Conservation (phyloP, 1,139 yeast species). For the Magnusiomyces sp. region DNA sequence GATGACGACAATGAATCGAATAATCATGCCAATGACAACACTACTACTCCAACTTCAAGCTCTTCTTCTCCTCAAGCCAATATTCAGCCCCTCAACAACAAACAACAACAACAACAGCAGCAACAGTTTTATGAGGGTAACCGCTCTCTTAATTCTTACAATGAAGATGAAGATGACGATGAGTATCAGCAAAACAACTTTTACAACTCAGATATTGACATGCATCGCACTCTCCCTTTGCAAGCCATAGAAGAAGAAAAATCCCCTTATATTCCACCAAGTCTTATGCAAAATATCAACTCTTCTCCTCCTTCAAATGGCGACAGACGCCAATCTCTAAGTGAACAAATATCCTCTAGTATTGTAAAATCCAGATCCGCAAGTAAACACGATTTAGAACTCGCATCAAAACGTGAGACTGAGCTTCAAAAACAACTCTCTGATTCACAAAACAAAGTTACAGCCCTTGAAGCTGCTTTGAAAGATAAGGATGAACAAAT, state of each 20-base stretch:
- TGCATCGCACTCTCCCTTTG: slow-evolving; percentile 4
- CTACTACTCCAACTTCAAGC: neutral
- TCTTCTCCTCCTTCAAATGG: neutral
- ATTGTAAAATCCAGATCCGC: slow-evolving; percentile 10
- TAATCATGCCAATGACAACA: neutral
- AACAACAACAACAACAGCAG: neutral
- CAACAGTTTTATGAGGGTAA: no score
- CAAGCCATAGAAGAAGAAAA: slow-evolving; percentile 12
- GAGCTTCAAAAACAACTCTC: neutral
- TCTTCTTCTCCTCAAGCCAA: slow-evolving; percentile 5
- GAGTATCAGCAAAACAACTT: no score
- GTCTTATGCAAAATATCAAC: slow-evolving; percentile 5
- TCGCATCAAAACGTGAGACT: neutral
- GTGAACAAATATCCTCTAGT: slow-evolving; percentile 13
- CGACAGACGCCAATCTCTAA: slow-evolving; percentile 13
- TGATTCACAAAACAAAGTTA: neutral
- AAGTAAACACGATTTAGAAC: slow-evolving; percentile 3
- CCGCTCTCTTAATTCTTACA: no score
- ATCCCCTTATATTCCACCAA: slow-evolving; percentile 14
- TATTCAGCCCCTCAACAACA: neutral
- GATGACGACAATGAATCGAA: slow-evolving; percentile 5
- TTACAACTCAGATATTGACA: no score
- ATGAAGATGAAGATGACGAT: no score
- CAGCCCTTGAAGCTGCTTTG: neutral
- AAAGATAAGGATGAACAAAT: slow-evolving; percentile 27